phyloP scores from a whole-genome alignment of 495 filamentous ascomycete genomes.

The Penicillium riverlandense region DNA sequence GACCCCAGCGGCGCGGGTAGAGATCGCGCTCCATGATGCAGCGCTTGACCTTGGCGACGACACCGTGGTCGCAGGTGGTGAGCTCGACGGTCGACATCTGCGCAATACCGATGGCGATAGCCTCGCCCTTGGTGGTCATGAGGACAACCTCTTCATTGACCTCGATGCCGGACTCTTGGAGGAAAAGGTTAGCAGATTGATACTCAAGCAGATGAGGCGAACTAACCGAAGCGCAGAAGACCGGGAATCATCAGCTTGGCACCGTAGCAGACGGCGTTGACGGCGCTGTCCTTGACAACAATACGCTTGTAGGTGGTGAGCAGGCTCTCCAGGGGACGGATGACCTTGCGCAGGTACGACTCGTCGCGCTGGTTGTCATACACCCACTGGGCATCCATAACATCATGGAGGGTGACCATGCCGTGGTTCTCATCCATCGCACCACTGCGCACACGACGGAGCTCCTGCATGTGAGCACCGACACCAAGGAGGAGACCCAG shows the following conservation, averaged over 20 bases:
- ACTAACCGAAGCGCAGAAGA: constrained; percentile 75
- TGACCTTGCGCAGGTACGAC: constrained; percentile 77
- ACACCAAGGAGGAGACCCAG: constrained; percentile 87
- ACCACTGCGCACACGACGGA: constrained; percentile 85
- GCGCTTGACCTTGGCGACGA: constrained; percentile 95
- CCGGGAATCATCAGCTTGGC: constrained; percentile 98
- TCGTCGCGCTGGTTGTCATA: constrained; percentile 90
- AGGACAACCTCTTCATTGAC: constrained; percentile 88
- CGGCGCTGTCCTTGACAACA: constrained; percentile 92
- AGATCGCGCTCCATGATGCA: constrained; percentile 98
- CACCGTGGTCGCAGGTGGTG: constrained; percentile 87
- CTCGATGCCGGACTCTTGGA: constrained; percentile 73
- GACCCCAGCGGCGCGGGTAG: constrained; percentile 90
- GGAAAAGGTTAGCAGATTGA: constrained; percentile 15
- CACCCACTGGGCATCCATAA: constrained; percentile 89
- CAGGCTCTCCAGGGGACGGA: constrained; percentile 83
- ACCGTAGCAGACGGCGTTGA: constrained; percentile 96
- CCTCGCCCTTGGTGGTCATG: constrained; percentile 98
- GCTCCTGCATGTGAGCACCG: constrained; percentile 97
- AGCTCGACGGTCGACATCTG: constrained; percentile 94
- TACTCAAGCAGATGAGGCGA: constrained; percentile 6
- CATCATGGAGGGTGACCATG: constrained; percentile 92
- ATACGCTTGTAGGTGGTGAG: constrained; percentile 89
- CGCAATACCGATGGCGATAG: constrained; percentile 89
- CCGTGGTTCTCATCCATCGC: constrained; percentile 85